Evolutionary conservation across 1,139 yeast genomes (phyloP).

Genomic region (Meyerozyma smithsonii): DNA sequence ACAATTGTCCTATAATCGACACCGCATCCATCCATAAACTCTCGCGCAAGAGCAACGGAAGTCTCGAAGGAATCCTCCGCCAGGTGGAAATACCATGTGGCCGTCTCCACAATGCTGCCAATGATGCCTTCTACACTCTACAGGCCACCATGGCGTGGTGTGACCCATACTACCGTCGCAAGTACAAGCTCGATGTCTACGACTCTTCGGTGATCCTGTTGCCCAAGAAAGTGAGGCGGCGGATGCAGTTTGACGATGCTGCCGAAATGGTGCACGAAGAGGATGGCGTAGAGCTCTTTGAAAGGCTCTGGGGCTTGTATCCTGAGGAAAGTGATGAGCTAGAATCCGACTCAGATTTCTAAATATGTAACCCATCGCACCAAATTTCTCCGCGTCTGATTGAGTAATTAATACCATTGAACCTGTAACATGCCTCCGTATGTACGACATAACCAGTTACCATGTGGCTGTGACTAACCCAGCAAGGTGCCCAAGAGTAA

Average conservation of each 20-base stretch:
- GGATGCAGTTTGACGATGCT: conserved; percentile 1
- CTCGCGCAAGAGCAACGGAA: conserved; percentile 15
- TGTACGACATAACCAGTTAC: neutral
- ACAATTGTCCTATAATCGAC: conserved; percentile 36
- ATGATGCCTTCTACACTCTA: conserved; percentile 25
- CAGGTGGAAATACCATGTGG: conserved; percentile 19
- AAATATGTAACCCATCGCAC: too few relatives aligned
- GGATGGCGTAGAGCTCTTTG: neutral
- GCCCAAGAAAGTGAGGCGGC: neutral
- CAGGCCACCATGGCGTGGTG: conserved; percentile 20
- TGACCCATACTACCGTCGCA: conserved; percentile 18
- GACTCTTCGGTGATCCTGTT: neutral
- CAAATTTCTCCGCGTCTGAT: too few relatives aligned
- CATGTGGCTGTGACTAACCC: neutral
- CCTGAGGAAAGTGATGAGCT: neutral
- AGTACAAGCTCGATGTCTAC: conserved; percentile 12
- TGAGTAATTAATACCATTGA: neutral
- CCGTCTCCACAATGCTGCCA: conserved; percentile 23
- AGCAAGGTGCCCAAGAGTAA: neutral
- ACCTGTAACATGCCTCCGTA: neutral
- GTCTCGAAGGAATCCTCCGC: conserved; percentile 18
- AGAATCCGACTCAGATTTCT: neutral
- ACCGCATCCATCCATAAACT: conserved; percentile 14
- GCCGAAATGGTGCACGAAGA: neutral
- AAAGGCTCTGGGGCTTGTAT: neutral